Conservation (phyloP, 140 eudicot genomes). For the Artemisia princeps region DNA sequence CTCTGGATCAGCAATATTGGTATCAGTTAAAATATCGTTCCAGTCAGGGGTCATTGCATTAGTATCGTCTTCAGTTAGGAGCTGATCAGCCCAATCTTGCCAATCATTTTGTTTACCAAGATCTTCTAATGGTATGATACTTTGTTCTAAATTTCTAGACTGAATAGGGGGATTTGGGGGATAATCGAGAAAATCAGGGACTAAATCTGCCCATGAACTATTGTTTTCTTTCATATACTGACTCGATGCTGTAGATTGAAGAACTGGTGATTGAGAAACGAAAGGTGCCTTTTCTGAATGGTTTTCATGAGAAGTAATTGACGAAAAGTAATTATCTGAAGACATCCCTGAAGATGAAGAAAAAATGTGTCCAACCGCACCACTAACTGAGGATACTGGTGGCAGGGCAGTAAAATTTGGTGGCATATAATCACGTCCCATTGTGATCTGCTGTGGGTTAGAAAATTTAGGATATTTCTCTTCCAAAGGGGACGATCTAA, state of each 20-base stretch:
- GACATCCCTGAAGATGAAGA: slow-evolving; percentile 73
- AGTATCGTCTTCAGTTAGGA: slow-evolving; percentile 56
- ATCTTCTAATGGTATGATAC: slow-evolving; percentile 47
- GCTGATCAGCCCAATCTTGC: slow-evolving; percentile 85
- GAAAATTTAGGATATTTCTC: slow-evolving; percentile 25
- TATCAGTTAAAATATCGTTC: slow-evolving; percentile 67
- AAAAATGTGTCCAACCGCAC: slow-evolving; percentile 57
- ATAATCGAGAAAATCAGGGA: slow-evolving; percentile 56
- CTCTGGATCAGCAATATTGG: slow-evolving; percentile 45
- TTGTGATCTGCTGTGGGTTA: slow-evolving; percentile 16
- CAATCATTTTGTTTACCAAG: slow-evolving; percentile 62
- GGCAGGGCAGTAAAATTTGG: background rate
- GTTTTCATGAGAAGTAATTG: slow-evolving; percentile 43
- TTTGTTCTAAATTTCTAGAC: slow-evolving; percentile 42
- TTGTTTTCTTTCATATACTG: slow-evolving; percentile 48
- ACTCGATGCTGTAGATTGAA: slow-evolving; percentile 52
- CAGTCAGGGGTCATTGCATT: slow-evolving; percentile 60
- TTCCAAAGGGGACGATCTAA: slow-evolving; percentile 44
- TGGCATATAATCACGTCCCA: background rate
- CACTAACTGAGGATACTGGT: slow-evolving; percentile 34
- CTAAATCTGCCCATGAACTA: slow-evolving; percentile 58
- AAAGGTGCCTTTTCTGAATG: slow-evolving; percentile 49
- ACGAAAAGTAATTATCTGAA: slow-evolving; percentile 62
- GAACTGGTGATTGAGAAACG: slow-evolving; percentile 52
- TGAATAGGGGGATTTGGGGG: slow-evolving; percentile 34